A percentile compares a stretch with the other conserved stretches of the same genome.
Evolutionary conservation across 495 filamentous ascomycete genomes (phyloP).

Genomic region (Articulospora tetracladia): DNA sequence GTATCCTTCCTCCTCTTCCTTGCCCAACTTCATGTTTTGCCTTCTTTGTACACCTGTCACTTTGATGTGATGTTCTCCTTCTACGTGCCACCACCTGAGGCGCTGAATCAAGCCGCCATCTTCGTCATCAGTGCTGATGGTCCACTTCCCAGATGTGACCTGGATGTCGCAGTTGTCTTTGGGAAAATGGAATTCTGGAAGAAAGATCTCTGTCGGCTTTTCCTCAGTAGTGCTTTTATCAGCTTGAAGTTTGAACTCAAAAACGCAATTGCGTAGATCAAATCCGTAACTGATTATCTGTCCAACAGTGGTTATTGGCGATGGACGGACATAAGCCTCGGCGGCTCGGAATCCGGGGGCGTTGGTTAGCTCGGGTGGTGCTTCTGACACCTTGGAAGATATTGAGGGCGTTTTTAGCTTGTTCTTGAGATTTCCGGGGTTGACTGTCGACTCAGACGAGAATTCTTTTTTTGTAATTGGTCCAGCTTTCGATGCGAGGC

Average conservation of each 20-base stretch:
- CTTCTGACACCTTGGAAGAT: conserved; percentile 49
- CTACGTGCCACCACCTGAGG: conserved; percentile 86
- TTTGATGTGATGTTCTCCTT: conserved; percentile 76
- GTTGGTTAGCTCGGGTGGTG: conserved; percentile 47
- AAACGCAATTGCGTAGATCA: conserved; percentile 71
- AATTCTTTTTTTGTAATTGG: conserved; percentile 36
- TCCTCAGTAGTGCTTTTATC: conserved; percentile 47
- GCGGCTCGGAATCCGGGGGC: conserved; percentile 79
- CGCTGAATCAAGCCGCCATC: conserved; percentile 64
- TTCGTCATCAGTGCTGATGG: conserved; percentile 63
- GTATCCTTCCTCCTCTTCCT: conserved; percentile 41
- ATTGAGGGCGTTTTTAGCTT: conserved; percentile 71
- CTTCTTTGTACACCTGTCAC: conserved; percentile 65
- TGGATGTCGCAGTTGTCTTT: conserved; percentile 61
- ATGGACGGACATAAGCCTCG: conserved; percentile 86
- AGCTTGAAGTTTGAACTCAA: conserved; percentile 61
- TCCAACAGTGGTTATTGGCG: conserved; percentile 72
- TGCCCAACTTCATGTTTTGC: conserved; percentile 27
- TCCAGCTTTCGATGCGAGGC: conserved; percentile 25
- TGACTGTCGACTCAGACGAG: conserved; percentile 52
- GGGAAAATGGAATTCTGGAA: conserved; percentile 94
- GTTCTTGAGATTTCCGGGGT: conserved; percentile 67
- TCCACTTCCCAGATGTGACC: conserved; percentile 86
- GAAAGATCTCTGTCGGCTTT: conserved; percentile 74
- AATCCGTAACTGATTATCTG: conserved; percentile 66